These are phyloP conservation scores for Escovopsis sp. DNA, from an alignment of 2,329 filamentous ascomycete genomes.

Conservation along the genomic window DNA sequence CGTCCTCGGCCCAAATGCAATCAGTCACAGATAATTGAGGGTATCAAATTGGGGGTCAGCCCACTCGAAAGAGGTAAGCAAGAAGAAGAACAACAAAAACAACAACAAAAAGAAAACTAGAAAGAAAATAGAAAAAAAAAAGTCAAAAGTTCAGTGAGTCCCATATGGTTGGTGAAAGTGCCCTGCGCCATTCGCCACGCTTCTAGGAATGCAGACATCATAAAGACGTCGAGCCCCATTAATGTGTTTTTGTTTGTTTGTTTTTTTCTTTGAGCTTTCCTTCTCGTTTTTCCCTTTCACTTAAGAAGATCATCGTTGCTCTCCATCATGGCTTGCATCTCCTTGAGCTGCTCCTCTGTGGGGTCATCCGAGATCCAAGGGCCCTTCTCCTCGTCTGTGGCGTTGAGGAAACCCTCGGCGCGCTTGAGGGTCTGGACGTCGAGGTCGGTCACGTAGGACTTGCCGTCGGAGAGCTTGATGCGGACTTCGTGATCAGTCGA, in stretches of 20 bases:
- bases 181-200: slow-evolving; percentile 17
- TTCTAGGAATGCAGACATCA: slow-evolving; percentile 4
- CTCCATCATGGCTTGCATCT: slow-evolving; percentile 39
- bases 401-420: slow-evolving; percentile 67
- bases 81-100: too few relatives aligned
- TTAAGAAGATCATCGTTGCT: slow-evolving; percentile 6
- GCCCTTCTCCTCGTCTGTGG: slow-evolving; percentile 77
- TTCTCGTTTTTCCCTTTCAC: too few relatives aligned
- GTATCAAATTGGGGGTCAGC: slow-evolving; percentile 8
- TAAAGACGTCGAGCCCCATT: not conserved
- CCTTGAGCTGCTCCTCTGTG: slow-evolving; percentile 42
- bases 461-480: slow-evolving; percentile 59
- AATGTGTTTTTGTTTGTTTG: not conserved
- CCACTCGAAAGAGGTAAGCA: not conserved
- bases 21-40: slow-evolving; percentile 8
- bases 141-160: too few relatives aligned
- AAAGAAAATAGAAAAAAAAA: too few relatives aligned
- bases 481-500: slow-evolving; percentile 90
- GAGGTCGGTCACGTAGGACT: slow-evolving; percentile 79
- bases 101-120: too few relatives aligned
- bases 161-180: slow-evolving; percentile 11
- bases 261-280: not conserved
- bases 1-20: slow-evolving; percentile 3
- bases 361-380: slow-evolving; percentile 66
- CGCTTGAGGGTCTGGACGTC: slow-evolving; percentile 82